Evolutionary conservation across 2,329 filamentous ascomycete species (phyloP), one percentile per base, ranked within the genome.

Genomic region (Paecilomyces niveus): DNA sequence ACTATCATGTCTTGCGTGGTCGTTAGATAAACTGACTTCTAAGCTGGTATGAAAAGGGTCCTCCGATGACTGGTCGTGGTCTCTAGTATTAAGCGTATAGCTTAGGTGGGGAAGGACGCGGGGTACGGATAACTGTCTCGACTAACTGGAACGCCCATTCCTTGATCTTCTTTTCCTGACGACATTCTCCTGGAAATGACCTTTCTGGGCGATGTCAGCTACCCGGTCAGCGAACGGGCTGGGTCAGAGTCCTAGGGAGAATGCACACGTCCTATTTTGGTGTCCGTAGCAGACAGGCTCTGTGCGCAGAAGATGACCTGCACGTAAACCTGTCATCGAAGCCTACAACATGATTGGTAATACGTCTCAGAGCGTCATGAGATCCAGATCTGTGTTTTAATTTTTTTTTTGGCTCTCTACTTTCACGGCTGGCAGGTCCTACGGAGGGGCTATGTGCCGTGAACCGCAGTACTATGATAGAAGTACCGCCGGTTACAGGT

Each of bases 1-100:
- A 45, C 18, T 5, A 13, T 21, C 35, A 39, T 45, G 15, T 45
- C 18, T 45, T 18, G 39, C 15, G 39, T 18, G 39, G 26, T 18
- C 15, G 39, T n/a, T 45, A 45, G 39, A 45, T 45, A 45, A 39
- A 29, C 26, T 45, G n/a, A 45, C 39, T 45, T 45, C 39, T 9
- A 45, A 45, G 15, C 13, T 18, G n/a, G n/a, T 9, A 18, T 45
- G 39, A 45, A 45, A 18, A 8, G 9, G 39, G 7, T 8, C 39
- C 39, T 45, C n/a, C n/a, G 39, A 45, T 45, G n/a, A 45, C 39
- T 18, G 39, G 39, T 21, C n/a, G 39, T 21, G n/a, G n/a, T 21
- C 21, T 21, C 21, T 22, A 13, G 7, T 3, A 29, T 83, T 54
- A 90, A 90, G 70, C 83, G 88, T 11, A 90, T 90, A 71, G 81